Evolutionary conservation across 164 flowering plant genomes (phyloP), one percentile per base, ranked within the genome.

Genomic region (Magnolia changhungtana): DNA sequence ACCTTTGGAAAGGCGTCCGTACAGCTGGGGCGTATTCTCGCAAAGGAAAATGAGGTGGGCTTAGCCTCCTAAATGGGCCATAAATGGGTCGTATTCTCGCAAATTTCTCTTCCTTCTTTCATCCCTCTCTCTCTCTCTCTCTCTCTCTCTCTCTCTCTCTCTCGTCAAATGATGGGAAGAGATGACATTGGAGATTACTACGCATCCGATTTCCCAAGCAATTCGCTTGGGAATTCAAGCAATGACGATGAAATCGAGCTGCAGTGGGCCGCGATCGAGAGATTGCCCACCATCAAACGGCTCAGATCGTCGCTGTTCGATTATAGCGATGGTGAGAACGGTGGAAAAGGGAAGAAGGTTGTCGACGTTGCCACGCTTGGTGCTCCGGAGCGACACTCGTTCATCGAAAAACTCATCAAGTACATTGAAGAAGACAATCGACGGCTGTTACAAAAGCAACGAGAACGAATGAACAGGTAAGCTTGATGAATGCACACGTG

Each of bases 201-300:
- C 45, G 45, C 0, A 37, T 37, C 45, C 6, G 45, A 0, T 37
- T 37, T 37, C 45, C 45, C 0, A 0, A 5, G 45, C 45, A 37
- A 37, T 37, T 37, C 45, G 45, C 0, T 37, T 0, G 45, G 45
- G 45, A 37, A 37, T 37, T 37, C 45, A 0, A 37, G 45, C 45
- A 37, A 37, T 37, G 45, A 31, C 3, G 86, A 80, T 45, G 90
- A 86, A 73, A 29, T 51, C 67, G 78, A 70, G 29, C 37, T 84
- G 45, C 86, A 85, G 76, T 92, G 98, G 96, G 90, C 90, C 24
- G 87, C 80, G n/a, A 85, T 90, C 66, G 92, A 90, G 81, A 88
- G 93, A 77, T 79, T 81, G 37, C 90, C 91, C 2, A 86, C 90
- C 4, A 78, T 75, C 81, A 78, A 85, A 21, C 78, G 93, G 77